Evolutionary conservation across 2,329 filamentous ascomycete genomes (phyloP).

Genomic region (Hymenoscyphus fraxineus): DNA sequence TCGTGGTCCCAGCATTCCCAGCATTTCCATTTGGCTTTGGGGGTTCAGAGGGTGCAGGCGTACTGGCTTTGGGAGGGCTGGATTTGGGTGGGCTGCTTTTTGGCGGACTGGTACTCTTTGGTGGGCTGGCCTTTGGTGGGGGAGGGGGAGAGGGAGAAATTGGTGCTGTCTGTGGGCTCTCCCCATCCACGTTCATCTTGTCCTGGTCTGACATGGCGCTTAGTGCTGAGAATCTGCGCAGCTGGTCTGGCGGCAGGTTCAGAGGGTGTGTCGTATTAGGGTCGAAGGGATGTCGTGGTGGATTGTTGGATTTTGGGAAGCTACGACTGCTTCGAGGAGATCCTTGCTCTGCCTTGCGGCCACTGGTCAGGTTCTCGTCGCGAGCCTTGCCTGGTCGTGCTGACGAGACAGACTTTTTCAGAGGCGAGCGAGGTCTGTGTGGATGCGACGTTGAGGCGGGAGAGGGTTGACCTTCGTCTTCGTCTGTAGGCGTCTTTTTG

Average conservation of each 20-base stretch:
- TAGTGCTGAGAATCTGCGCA: slow-evolving; percentile 69
- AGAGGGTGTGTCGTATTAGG: slow-evolving; percentile 77
- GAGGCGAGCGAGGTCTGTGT: slow-evolving; percentile 29
- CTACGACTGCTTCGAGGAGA: slow-evolving; percentile 32
- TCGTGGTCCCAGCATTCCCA: slow-evolving; percentile 36
- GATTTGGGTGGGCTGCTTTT: not conserved
- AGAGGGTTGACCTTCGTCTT: slow-evolving; percentile 23
- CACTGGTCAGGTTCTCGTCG: slow-evolving; percentile 24
- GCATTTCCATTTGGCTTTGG: slow-evolving; percentile 45
- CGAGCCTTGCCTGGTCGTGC: slow-evolving; percentile 29
- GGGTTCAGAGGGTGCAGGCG: slow-evolving; percentile 40
- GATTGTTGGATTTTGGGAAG: slow-evolving; percentile 24
- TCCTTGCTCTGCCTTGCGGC: slow-evolving; percentile 24
- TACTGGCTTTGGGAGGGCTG: not conserved
- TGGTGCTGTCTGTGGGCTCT: slow-evolving; percentile 46
- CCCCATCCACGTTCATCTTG: slow-evolving; percentile 75
- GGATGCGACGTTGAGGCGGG: slow-evolving; percentile 15
- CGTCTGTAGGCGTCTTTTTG: slow-evolving; percentile 30
- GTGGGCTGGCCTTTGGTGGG: slow-evolving; percentile 30
- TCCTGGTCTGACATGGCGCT: slow-evolving; percentile 52
- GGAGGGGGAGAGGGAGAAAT: slow-evolving; percentile 54
- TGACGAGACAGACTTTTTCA: slow-evolving; percentile 29
- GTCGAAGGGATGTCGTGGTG: slow-evolving; percentile 47
- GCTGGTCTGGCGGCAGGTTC: slow-evolving; percentile 85
- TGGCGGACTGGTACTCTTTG: slow-evolving; percentile 38